Percentiles rank a stretch among this genome's conserved stretches.
phyloP scores from a whole-genome alignment of 208 protist species.

The Acanthamoeba polyphaga region DNA sequence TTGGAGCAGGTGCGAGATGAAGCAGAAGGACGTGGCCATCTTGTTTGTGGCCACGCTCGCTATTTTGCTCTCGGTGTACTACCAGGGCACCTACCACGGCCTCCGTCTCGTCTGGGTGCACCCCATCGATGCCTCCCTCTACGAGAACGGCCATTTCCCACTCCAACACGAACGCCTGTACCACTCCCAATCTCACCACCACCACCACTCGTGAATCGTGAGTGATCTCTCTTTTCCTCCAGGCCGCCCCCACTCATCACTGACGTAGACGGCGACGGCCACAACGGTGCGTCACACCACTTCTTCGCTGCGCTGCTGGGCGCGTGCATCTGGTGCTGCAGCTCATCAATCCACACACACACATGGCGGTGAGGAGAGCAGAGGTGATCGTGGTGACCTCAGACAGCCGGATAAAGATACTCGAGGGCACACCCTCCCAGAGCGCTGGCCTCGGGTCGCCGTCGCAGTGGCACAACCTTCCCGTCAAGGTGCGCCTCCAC shows the following conservation, averaged over 20 bases:
- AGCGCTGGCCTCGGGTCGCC: neutral
- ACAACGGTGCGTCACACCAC: constrained; percentile 77
- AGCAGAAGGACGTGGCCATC: constrained; percentile 67
- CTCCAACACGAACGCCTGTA: constrained; percentile 37
- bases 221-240: neutral
- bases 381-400: constrained; percentile 60
- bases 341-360: no score
- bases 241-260: constrained; percentile 80
- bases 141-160: constrained; percentile 69
- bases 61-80: constrained; percentile 35
- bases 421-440: constrained; percentile 27
- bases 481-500: constrained; percentile 6
- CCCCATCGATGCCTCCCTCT: constrained; percentile 59
- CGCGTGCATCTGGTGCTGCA: neutral
- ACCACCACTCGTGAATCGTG: neutral
- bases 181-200: neutral
- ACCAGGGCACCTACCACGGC: constrained; percentile 21
- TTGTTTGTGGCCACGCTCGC: constrained; percentile 23
- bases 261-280: constrained; percentile 83
- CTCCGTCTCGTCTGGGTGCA: constrained; percentile 24
- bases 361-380: neutral
- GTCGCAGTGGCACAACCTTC: constrained; percentile 11
- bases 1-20: neutral
- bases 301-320: neutral
- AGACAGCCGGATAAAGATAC: constrained; percentile 53